Conservation (phyloP, 2,329 filamentous ascomycete genomes). For the Alternaria triticina region DNA sequence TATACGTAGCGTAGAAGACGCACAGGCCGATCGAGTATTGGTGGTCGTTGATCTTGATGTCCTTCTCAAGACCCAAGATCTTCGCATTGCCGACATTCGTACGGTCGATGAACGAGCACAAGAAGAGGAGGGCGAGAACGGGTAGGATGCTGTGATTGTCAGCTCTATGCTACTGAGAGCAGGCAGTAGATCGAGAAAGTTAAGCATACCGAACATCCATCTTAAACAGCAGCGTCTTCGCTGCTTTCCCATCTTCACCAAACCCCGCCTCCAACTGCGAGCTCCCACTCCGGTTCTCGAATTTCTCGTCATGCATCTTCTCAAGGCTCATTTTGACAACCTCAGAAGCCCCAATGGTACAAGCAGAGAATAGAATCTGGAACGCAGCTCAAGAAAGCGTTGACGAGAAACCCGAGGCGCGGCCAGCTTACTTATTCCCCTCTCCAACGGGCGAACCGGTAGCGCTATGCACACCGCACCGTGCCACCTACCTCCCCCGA, state of each 20-base stretch:
- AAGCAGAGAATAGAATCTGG: background rate
- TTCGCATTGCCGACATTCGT: conserved; percentile 78
- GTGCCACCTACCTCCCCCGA: background rate
- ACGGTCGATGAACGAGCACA: conserved; percentile 70
- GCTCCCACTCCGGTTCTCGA: conserved; percentile 22
- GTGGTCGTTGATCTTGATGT: conserved; percentile 61
- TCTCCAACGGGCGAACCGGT: background rate
- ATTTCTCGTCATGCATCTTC: conserved; percentile 37
- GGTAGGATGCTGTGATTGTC: conserved; percentile 61
- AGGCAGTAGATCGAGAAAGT: background rate
- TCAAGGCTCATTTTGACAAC: conserved; percentile 10
- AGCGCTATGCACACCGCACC: background rate
- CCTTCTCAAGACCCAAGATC: conserved; percentile 66
- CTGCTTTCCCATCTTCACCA: conserved; percentile 15
- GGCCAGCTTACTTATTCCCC: background rate
- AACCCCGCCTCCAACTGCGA: conserved; percentile 25
- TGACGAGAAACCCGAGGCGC: background rate
- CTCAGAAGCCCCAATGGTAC: background rate
- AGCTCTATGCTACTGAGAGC: background rate
- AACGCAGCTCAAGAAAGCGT: background rate
- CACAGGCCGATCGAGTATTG: conserved; percentile 70
- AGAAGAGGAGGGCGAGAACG: conserved; percentile 67
- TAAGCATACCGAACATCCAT: conserved; percentile 57
- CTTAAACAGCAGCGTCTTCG: conserved; percentile 57
- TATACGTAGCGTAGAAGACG: conserved; percentile 70